Evolutionary conservation across 2,329 filamentous ascomycete species (phyloP), one percentile per base, ranked within the genome.

Genomic region (Aspergillus sp.): DNA sequence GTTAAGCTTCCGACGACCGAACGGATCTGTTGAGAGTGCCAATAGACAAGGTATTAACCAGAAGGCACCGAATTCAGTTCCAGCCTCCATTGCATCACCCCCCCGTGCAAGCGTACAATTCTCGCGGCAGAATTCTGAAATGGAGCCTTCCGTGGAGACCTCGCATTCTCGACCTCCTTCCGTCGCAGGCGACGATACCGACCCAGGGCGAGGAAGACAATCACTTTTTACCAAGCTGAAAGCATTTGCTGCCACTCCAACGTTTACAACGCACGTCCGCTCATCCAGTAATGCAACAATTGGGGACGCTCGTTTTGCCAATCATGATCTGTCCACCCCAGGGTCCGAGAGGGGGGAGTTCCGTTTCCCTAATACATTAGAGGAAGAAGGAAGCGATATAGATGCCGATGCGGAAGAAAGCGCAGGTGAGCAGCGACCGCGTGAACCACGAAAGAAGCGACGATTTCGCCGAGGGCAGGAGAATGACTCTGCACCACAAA

Each of bases 401-500:
- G 88, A 90, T 68, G 87, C 89, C 1, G 91, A 95, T 71, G 90
- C 88, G 1, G 93, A 96, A 70, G 91, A 95, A 70, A 96, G 91
- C 45, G 90, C 87, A 0, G 91, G 92, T 52, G 93, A 96, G 69
- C 82, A 82, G n/a, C 77, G 77, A 17, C 79, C 52, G 68, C 75
- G 27, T 2, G 84, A 82, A 61, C 80, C 79, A 33, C 90, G 84
- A 74, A 87, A 83, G 73, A 61, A 62, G 73, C 84, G 85, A 62
- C 86, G 84, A 70, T 86, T 81, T 65, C 82, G 83, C 60, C 79
- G 86, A 64, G 84, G 70, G 80, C 82, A 77, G 31, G 56, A 59
- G 72, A 83, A 85, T 19, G 67, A 70, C 67, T 81, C 68, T 74
- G 86, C 70, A 60, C 81, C 73, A 59, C 81, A 85, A 59, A 89